Base-by-base conservation (phyloP, 441 rosid species). In the Corymbia citriodora region DNA sequence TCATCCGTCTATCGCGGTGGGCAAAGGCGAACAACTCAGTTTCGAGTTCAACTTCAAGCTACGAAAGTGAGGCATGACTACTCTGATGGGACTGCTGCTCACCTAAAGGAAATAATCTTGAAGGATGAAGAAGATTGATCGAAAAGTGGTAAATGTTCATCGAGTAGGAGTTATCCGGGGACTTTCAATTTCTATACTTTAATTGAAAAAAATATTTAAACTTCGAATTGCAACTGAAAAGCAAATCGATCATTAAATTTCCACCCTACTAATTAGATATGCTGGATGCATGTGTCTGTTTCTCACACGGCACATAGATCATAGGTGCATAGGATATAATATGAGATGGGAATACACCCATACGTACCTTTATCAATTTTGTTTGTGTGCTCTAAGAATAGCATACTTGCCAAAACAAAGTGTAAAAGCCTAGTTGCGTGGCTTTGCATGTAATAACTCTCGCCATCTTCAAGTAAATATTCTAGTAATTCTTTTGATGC, bases 11-110 rank as follows among this genome's bases (percentile, higher is more conserved):
- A 61, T 27, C 27, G 33, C 16, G 11, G 2, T 27, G 68, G 1
- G 31, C 8, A 61, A 61, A 6, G 31, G 68, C 3, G 17, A 61
- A 27, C n/a, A 6, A 6, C 16, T 61, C 0, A 27, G 1, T 61
- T 61, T 25, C 5, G 27, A 61, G 16, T 61, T 61, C 7, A 13
- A 59, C 65, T 59, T 59, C 65, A 61, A 61, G n/a, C 8, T 59
- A 59, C 25, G 65, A 61, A 61, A 61, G 12, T 61, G n/a, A 61
- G 65, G 65, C 65, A 61, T 61, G 65, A 61, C 65, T 27, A 61
- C 0, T 25, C 1, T 59, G 8, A 3, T 0, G 7, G n/a, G n/a
- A 59, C 10, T 25, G 65, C 8, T 59, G n/a, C n/a, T 59, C 2
- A 59, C 0, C 65, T 10, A 12, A 12, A 50, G 45, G 45, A 40